phyloP scores from a whole-genome alignment of 2,329 filamentous ascomycete genomes.

The Colletotrichum scovillei region DNA sequence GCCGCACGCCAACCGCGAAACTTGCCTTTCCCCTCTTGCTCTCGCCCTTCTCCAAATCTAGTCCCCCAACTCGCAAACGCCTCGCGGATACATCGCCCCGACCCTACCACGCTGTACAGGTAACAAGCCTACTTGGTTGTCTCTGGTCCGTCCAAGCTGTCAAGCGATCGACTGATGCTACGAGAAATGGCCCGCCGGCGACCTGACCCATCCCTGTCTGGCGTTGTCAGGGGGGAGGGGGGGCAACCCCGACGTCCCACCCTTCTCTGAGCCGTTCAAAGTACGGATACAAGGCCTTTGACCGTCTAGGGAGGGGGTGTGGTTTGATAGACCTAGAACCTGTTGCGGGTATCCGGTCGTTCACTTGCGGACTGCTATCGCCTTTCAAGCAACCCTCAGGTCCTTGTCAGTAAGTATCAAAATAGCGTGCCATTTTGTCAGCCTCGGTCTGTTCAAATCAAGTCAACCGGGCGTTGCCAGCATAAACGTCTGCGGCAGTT shows the following conservation, averaged over 20 bases:
- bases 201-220: slow-evolving; percentile 29
- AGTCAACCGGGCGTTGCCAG: slow-evolving; percentile 1
- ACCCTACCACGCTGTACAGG: background rate
- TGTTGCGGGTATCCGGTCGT: background rate
- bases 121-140: background rate
- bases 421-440: slow-evolving; percentile 29
- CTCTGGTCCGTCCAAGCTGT: slow-evolving; percentile 17
- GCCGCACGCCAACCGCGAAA: background rate
- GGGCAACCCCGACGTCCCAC: slow-evolving; percentile 20
- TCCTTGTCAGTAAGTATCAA: slow-evolving; percentile 21
- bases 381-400: background rate
- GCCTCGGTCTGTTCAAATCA: slow-evolving; percentile 17
- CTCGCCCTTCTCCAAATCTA: background rate
- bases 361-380: background rate
- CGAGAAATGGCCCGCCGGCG: slow-evolving; percentile 15
- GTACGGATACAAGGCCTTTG: background rate
- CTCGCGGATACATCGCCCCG: background rate
- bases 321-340: slow-evolving; percentile 11
- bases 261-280: slow-evolving; percentile 10
- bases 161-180: slow-evolving; percentile 28
- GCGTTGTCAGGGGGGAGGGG: background rate
- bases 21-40: background rate
- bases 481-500: slow-evolving; percentile 26
- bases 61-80: background rate
- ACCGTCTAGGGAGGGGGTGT: slow-evolving; percentile 9